Conservation (phyloP, 169 alveolate genomes). For the Eimeria zaria region DNA sequence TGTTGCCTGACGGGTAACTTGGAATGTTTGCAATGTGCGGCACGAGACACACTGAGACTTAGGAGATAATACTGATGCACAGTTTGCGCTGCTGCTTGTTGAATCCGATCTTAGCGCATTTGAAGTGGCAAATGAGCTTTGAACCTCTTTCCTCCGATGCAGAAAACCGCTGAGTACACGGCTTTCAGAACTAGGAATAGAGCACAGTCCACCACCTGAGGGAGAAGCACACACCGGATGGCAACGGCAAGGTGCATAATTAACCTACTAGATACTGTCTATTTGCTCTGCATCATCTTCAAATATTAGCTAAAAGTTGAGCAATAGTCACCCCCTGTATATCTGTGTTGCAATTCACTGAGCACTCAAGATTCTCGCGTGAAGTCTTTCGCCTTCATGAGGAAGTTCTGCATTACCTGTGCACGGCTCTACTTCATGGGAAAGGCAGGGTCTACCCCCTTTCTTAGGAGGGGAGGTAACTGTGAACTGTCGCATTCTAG, state of each 20-base stretch:
- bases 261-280: neutral
- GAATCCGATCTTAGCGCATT: neutral
- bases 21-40: conserved; percentile 48
- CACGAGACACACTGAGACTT: conserved; percentile 51
- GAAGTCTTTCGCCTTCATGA: neutral
- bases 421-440: conserved; percentile 45
- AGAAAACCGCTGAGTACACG: too few relatives aligned
- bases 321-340: neutral
- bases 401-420: conserved; percentile 12
- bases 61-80: conserved; percentile 11
- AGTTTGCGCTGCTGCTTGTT: conserved; percentile 30
- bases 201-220: conserved; percentile 48
- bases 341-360: neutral
- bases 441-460: conserved; percentile 56
- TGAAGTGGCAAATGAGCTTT: neutral
- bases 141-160: neutral
- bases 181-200: neutral
- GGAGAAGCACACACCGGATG: too few relatives aligned
- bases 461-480: conserved; percentile 22
- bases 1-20: conserved; percentile 43
- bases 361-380: neutral
- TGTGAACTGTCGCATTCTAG: conserved; percentile 33
- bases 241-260: neutral
- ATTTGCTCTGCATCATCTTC: neutral
- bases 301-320: neutral